phyloP scores from a whole-genome alignment of 2,329 filamentous ascomycete genomes.

The Raffaelea deltoideospora region DNA sequence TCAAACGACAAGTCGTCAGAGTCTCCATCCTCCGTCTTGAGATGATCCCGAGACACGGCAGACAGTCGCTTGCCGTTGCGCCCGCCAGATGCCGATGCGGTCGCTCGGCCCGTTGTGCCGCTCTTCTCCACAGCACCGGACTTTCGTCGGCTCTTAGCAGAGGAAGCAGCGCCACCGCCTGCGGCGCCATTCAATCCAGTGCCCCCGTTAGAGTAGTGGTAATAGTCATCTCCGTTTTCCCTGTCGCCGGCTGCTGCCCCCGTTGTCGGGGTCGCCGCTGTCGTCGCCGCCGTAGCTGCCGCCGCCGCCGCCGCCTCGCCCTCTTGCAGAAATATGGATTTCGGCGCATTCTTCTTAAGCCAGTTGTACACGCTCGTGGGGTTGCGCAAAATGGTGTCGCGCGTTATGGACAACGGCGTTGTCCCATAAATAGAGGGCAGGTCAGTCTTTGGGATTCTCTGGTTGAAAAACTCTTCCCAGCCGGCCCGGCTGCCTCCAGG shows the following conservation, averaged over 20 bases:
- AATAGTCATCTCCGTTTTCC: conserved; percentile 21
- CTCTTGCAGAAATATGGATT: conserved; percentile 65
- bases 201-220: conserved; percentile 13
- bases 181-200: conserved; percentile 11
- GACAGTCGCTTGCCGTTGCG: too few relatives aligned
- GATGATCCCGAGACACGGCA: conserved; percentile 6
- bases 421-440: conserved; percentile 20
- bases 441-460: conserved; percentile 20
- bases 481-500: conserved; percentile 1
- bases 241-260: conserved; percentile 18
- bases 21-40: conserved; percentile 12
- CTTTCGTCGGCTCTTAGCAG: conserved; percentile 6
- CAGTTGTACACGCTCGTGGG: conserved; percentile 92
- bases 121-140: neutral
- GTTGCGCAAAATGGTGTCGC: conserved; percentile 51
- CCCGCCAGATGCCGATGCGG: too few relatives aligned
- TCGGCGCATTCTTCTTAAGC: conserved; percentile 71
- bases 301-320: conserved; percentile 31
- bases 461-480: conserved; percentile 18
- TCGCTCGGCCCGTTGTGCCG: neutral
- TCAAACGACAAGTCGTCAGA: conserved; percentile 11
- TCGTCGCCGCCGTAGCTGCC: conserved; percentile 7
- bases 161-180: neutral
- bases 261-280: conserved; percentile 11
- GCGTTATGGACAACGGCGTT: conserved; percentile 18